Evolutionary conservation across 306 rosid species (phyloP), one percentile per base, ranked within the genome.

Genomic region (Benincasa hispida): DNA sequence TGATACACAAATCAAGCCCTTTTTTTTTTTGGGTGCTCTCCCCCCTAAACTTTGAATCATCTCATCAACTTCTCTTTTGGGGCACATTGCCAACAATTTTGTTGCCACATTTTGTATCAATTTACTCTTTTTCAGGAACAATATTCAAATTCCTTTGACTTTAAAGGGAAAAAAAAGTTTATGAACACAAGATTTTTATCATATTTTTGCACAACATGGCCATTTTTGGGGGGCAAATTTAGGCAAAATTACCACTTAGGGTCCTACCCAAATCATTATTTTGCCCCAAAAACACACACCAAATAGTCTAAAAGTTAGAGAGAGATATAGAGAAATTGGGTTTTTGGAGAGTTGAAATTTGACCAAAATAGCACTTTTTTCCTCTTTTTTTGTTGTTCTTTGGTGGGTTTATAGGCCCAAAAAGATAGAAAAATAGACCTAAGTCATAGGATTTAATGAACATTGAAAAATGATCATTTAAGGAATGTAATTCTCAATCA

Each of bases 261-360:
- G 60, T 27, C 76, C 76, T 50, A 72, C 61, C 8, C 28, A 72
- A 70, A 72, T 72, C 61, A 72, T 72, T 72, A 68, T 18, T 51
- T 51, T 72, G 76, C 76, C 74, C 74, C 28, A 28, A 47, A 70
- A 47, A 50, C 14, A 28, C 27, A 50, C 21, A 72, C 58, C 54
- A 70, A 47, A 25, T 47, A 50, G 58, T 51, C 76, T 32, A 47
- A 72, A 47, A 68, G 58, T 70, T 47, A 8, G 76, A 69, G 39
- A 69, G 47, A 35, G 28, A 56, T 10, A 10, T 14, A 21, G 9
- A 8, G 13, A 60, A 15, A 61, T 17, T 41, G 30, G 73, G 21
- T 66, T 39, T 32, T 66, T 35, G 30, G 30, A 66, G 30, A 10
- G 24, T 66, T 66, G 73, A 66, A 66, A 4, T 15, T 72, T 72